Base-by-base conservation (phyloP, 1,139 yeast genomes). In the Yamadazyma atlantica region DNA sequence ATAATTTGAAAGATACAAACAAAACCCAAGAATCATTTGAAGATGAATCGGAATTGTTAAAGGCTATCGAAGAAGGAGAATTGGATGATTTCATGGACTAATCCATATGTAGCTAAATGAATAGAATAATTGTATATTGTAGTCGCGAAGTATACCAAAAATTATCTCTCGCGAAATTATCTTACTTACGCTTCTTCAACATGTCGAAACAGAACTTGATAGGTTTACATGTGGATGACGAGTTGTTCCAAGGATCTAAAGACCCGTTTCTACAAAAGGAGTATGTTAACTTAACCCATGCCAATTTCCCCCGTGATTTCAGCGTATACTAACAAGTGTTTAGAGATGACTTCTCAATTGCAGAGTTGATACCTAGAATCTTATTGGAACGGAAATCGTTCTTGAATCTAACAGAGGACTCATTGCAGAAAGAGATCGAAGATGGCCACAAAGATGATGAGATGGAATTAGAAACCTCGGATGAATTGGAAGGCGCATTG, bases 401-500 rank as follows among this genome's bases (percentile, higher is more conserved):
- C 40, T 50, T 67, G 11, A 64, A 73, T 36, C 58, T 85, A 13
- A 74, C 83, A 0, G 94, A 85, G 53, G 80, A 73, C 8, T 63
- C 69, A 1, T 59, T 85, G 13, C 32, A 43, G 35, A 49, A 54
- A 32, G 63, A 59, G 35, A 51, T 57, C 11, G 44, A 42, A 18
- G 46, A 35, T 22, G 40, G 14, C 7, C n/a, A 6, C 13, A 14
- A 13, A 4, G 19, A 23, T 11, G 19, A 21, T 19, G 37, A 34
- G 13, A 33, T 30, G 32, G 34, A 37, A 5, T 36, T 32, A 9
- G 42, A 34, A 6, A 38, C 30, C 4, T 7, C 16, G 9, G 29
- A 26, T 12, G 29, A 23, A 23, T 8, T 23, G 26, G 26, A 23
- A 8, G 5, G 11, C 22, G 22, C 22, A 4, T 23, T 23, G 29